Evolutionary conservation across 257 asterid species (phyloP), one percentile per base, ranked within the genome.

Genomic region (Scutellaria minor): DNA sequence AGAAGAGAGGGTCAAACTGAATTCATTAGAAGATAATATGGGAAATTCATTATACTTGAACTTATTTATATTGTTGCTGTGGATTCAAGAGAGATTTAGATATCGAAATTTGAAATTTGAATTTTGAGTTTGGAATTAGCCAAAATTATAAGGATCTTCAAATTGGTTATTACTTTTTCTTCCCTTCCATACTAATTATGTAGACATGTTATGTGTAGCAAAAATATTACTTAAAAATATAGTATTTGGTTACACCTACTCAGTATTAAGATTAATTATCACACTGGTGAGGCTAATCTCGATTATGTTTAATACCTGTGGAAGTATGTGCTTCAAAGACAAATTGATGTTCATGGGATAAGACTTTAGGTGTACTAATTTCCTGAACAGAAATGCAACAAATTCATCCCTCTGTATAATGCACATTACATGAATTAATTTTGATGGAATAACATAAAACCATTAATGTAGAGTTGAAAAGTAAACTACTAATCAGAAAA

Each of bases 401-500:
- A 41, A 45, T 44, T 35, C 61, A 4, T 54, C 50, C n/a, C 12
- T 35, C 10, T 50, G 9, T 45, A 18, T 45, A 53, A 44, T 12
- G 52, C 58, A 31, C 48, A 47, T 48, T 65, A 50, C 14, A 68
- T 74, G 41, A 56, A 55, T 54, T 55, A 45, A 37, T 5, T 46
- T 61, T 22, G 48, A 64, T 37, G 11, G 51, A 58, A 61, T 53
- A 5, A 66, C 67, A 72, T 64, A 35, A 67, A 24, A 52, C 5
- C 66, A 64, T 56, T 6, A 18, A 41, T 50, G 71, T n/a, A 66
- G 9, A 48, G 18, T 13, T 61, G 6, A 55, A 13, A 8, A 13
- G 45, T 6, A 48, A 55, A 64, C 14, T 27, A 14, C 37, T 2
- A 37, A 31, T 9, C 15, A 70, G 9, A 40, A 37, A 42, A 47